Percentiles rank a stretch among this genome's conserved stretches.
Evolutionary conservation across 345 rosid genomes (phyloP).

Genomic region (Gossypium sturtianum): DNA sequence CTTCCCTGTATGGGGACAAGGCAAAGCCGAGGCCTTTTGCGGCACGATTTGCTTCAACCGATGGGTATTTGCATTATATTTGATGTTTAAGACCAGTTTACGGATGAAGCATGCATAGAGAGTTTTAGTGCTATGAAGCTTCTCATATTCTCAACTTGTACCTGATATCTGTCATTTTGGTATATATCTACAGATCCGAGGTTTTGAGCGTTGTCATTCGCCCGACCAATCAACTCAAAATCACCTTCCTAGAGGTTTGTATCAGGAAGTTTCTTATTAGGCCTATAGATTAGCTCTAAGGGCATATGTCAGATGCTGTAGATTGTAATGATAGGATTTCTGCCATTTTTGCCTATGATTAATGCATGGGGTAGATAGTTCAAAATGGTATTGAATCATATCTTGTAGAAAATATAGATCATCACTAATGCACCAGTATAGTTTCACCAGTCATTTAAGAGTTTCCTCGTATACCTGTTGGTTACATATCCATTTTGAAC

Average conservation of each 20-base stretch:
- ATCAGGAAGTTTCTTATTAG: background rate
- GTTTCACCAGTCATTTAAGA: no score
- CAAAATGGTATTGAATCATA: background rate
- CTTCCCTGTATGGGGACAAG: background rate
- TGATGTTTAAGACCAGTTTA: background rate
- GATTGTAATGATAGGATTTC: background rate
- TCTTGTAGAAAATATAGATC: background rate
- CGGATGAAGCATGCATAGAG: background rate
- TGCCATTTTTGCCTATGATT: background rate
- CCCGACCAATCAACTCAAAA: background rate
- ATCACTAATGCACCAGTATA: no score
- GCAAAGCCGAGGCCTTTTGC: background rate
- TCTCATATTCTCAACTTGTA: background rate
- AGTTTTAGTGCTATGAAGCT: background rate
- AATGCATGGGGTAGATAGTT: background rate
- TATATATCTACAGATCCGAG: background rate
- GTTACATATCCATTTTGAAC: no score
- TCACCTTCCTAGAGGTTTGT: conserved; percentile 2
- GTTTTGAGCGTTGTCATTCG: background rate
- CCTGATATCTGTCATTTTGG: background rate
- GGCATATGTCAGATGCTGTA: background rate
- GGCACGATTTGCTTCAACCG: background rate
- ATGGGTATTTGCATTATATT: background rate
- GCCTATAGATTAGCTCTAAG: background rate
- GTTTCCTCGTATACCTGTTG: background rate